Evolutionary conservation across 106 monocot genomes (phyloP).

Genomic region (Apostasia ramifera): DNA sequence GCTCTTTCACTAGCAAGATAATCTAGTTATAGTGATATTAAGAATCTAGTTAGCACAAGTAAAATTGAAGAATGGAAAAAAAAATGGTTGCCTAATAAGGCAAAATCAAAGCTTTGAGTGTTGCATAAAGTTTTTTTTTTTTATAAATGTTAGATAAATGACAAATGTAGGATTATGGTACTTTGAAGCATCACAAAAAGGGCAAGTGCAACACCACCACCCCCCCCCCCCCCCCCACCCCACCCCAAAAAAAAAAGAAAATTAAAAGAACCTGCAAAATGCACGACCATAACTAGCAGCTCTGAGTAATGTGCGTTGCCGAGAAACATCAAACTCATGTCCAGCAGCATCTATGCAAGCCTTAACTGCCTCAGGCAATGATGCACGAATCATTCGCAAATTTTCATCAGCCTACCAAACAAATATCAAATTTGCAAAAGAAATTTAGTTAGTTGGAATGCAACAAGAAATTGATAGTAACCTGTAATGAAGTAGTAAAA

Average conservation of each 20-base stretch:
- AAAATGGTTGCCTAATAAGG: too few species aligned
- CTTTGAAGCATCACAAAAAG: background rate
- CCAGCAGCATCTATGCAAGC: conserved; percentile 97
- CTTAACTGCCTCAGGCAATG: conserved; percentile 80
- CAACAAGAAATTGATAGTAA: background rate
- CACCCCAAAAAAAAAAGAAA: background rate
- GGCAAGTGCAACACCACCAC: background rate
- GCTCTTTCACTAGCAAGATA: too few species aligned
- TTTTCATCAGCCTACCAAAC: conserved; percentile 89
- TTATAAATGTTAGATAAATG: background rate
- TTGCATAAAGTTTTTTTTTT: background rate
- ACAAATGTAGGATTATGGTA: background rate
- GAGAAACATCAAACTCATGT: conserved; percentile 89
- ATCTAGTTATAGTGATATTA: too few species aligned
- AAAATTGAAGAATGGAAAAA: too few species aligned
- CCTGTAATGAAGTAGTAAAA: too few species aligned
- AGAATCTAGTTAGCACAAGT: too few species aligned
- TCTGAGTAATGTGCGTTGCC: conserved; percentile 76
- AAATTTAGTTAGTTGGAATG: background rate
- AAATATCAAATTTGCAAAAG: conserved; percentile 1
- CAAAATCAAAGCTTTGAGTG: too few species aligned
- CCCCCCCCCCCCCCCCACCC: too few species aligned
- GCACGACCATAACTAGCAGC: conserved; percentile 98
- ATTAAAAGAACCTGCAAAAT: conserved; percentile 76
- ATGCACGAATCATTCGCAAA: conserved; percentile 61